Percentiles rank a stretch among this genome's conserved stretches.
phyloP scores from a whole-genome alignment of 805 yeast species.

The Saccharomyces cerevisiae region DNA sequence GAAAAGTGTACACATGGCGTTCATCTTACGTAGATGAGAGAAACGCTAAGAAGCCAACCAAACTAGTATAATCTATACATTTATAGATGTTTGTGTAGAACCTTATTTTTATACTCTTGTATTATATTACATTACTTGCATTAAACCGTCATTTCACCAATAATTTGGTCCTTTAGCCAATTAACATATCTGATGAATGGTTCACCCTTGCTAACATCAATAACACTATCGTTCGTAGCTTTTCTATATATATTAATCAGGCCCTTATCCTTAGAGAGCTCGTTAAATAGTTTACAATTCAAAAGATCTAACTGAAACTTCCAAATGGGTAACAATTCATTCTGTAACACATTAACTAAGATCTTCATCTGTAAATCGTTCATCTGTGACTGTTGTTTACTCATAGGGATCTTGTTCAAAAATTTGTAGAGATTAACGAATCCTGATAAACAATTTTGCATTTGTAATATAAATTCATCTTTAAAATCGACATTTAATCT shows the following conservation, averaged over 20 bases:
- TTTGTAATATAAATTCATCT: conserved; percentile 4
- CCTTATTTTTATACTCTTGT: not conserved
- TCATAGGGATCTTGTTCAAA: conserved; percentile 15
- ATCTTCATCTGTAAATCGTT: conserved; percentile 15
- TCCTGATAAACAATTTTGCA: conserved; percentile 21
- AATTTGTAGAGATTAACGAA: conserved; percentile 19
- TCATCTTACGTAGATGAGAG: not conserved
- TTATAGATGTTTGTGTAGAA: not conserved
- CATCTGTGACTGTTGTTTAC: conserved; percentile 10
- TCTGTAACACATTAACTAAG: conserved; percentile 13
- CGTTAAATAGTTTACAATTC: conserved; percentile 15
- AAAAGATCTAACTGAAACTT: conserved; percentile 17
- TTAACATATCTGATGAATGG: conserved; percentile 11
- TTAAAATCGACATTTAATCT: not conserved
- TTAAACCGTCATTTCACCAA: conserved; percentile 9
- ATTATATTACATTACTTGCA: not conserved
- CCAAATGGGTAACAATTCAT: conserved; percentile 20
- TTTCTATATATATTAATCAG: conserved; percentile 9
- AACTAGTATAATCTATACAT: not conserved
- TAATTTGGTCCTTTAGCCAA: conserved; percentile 20
- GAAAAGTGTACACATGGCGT: not conserved
- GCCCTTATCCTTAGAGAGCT: conserved; percentile 7
- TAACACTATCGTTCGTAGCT: conserved; percentile 3
- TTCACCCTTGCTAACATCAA: conserved; percentile 10
- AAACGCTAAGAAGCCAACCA: not conserved